A percentile compares a stretch with the other conserved stretches of the same genome.
Evolutionary conservation across 495 filamentous ascomycete genomes (phyloP).

Genomic region (Symbiotaphrina buchneri): DNA sequence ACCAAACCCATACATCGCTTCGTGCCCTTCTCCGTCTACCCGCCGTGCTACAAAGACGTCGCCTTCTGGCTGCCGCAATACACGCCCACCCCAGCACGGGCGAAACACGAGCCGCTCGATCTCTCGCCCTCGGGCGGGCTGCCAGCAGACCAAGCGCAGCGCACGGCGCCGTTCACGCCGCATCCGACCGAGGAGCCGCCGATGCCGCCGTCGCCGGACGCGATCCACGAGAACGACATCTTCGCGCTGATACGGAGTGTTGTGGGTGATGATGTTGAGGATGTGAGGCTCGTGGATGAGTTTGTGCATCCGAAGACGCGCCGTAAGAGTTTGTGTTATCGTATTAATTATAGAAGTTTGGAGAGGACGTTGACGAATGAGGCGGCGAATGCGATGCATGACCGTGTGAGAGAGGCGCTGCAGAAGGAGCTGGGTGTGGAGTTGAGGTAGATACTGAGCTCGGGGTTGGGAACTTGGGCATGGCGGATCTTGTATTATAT

Average conservation of each 20-base stretch:
- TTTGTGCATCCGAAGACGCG: conserved; percentile 79
- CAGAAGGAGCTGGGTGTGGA: conserved; percentile 56
- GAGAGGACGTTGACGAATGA: conserved; percentile 70
- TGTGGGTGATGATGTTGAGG: conserved; percentile 66
- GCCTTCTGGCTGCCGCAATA: conserved; percentile 67
- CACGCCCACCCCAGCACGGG: conserved; percentile 5
- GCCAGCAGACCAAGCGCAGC: conserved; percentile 3
- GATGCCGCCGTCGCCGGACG: conserved; percentile 2
- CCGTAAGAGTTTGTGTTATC: conserved; percentile 68
- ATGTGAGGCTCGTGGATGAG: conserved; percentile 60
- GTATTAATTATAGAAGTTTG: conserved; percentile 77
- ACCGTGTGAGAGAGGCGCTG: conserved; percentile 33
- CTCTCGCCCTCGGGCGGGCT: background rate
- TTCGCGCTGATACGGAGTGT: conserved; percentile 80
- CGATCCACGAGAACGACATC: conserved; percentile 83
- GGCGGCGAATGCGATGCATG: conserved; percentile 58
- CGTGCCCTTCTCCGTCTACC: conserved; percentile 72
- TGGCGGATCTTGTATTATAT: no score
- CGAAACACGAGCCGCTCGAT: conserved; percentile 6
- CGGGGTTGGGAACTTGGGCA: no score
- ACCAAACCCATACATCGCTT: conserved; percentile 31
- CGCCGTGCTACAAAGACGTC: conserved; percentile 72
- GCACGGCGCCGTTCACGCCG: background rate
- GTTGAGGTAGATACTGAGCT: conserved; percentile 29
- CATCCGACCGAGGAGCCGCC: background rate